Evolutionary conservation across 2,329 filamentous ascomycete genomes (phyloP).

Genomic region (Parafenestella ontariensis): DNA sequence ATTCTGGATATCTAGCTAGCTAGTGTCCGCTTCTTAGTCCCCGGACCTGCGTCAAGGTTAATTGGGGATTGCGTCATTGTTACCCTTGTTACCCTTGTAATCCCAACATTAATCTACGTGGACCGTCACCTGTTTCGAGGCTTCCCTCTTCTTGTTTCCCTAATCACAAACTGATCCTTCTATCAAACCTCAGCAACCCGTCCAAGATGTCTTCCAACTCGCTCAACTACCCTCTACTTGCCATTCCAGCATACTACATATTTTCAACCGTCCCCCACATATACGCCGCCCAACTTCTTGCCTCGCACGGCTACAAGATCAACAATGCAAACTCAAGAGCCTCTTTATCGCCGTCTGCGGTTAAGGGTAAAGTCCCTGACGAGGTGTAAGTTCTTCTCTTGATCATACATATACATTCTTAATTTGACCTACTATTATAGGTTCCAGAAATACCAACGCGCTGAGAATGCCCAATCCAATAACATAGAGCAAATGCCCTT

Average conservation of each 20-base stretch:
- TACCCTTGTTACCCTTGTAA: not conserved
- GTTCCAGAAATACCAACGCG: slow-evolving; percentile 36
- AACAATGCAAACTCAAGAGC: slow-evolving; percentile 38
- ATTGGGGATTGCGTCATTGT: no score
- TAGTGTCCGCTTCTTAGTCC: no score
- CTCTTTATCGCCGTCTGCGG: slow-evolving; percentile 23
- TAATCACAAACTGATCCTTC: not conserved
- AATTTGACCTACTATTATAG: not conserved
- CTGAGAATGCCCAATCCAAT: slow-evolving; percentile 35
- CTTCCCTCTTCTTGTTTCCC: no score
- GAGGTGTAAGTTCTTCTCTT: slow-evolving; percentile 12
- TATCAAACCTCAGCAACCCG: no score
- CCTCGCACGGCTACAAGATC: slow-evolving; percentile 24
- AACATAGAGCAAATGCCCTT: slow-evolving; percentile 34
- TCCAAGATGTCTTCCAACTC: slow-evolving; percentile 26
- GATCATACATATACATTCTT: not conserved
- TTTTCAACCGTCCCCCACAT: slow-evolving; percentile 30
- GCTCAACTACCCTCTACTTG: slow-evolving; percentile 35
- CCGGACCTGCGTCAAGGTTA: not conserved
- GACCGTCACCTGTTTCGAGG: no score
- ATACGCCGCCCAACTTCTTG: slow-evolving; percentile 24
- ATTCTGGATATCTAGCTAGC: no score
- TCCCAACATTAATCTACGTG: not conserved
- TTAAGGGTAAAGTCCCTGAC: slow-evolving; percentile 36
- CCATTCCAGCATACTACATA: slow-evolving; percentile 37